Evolutionary conservation across 805 yeast species (phyloP).

Genomic region (Pichia kluyveri): DNA sequence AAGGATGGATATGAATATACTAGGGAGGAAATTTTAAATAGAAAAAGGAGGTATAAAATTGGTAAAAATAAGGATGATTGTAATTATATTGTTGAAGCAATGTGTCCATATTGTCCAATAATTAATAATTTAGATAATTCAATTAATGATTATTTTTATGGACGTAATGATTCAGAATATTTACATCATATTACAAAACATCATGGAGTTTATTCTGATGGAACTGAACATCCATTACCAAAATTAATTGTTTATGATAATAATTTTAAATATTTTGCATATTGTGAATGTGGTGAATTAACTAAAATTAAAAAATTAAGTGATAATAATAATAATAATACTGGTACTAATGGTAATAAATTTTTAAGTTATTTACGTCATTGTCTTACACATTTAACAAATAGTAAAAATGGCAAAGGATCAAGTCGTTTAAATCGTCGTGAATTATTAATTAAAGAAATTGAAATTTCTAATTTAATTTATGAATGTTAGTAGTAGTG

Average conservation of each 20-base stretch:
- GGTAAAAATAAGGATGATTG: conserved; percentile 6
- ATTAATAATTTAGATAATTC: not conserved
- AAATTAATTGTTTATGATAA: conserved; percentile 12
- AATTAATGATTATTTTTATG: conserved; percentile 16
- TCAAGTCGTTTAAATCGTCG: not conserved
- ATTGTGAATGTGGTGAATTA: conserved; percentile 17
- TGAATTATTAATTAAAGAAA: not conserved
- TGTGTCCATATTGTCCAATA: conserved; percentile 22
- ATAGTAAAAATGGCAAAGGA: conserved; percentile 13
- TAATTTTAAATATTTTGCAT: conserved; percentile 13
- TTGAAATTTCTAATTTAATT: not conserved
- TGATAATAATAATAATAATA: not conserved
- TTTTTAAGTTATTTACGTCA: conserved; percentile 23
- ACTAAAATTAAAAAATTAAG: conserved; percentile 14
- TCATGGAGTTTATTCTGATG: conserved; percentile 25
- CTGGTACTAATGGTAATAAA: conserved; percentile 10
- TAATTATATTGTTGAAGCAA: conserved; percentile 17
- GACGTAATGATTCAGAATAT: conserved; percentile 23
- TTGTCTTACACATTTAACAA: conserved; percentile 15
- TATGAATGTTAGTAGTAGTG: not conserved
- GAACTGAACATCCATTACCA: conserved; percentile 20
- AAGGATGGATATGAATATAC: not conserved
- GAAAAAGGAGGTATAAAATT: not conserved
- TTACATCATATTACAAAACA: conserved; percentile 26
- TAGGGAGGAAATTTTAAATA: not conserved